Conservation (phyloP, 2,329 filamentous ascomycete species). For the Didymella pomorum region DNA sequence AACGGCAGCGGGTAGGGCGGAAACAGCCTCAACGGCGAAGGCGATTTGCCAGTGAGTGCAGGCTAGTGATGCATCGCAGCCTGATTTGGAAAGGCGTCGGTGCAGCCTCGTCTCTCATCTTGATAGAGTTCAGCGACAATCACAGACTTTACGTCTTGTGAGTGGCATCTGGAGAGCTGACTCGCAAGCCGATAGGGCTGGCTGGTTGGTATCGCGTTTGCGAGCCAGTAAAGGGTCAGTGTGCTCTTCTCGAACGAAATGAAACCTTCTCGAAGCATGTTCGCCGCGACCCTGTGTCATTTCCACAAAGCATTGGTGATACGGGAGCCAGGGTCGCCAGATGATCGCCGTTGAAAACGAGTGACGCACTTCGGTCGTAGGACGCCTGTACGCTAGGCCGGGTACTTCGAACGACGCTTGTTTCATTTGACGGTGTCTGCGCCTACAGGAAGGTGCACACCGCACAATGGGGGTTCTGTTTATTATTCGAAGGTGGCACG, state of each 20-base stretch:
- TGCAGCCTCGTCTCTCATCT: constrained; percentile 9
- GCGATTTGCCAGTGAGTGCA: constrained; percentile 11
- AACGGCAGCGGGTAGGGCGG: constrained; percentile 24
- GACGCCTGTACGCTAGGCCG: constrained; percentile 16
- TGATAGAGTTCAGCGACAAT: constrained; percentile 2
- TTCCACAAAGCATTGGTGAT: constrained; percentile 26
- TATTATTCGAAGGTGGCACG: constrained; percentile 36
- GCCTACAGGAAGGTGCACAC: constrained; percentile 19
- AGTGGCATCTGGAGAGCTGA: constrained; percentile 5
- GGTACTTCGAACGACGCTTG: constrained; percentile 37
- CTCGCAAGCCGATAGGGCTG: constrained; percentile 23
- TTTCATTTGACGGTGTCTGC: constrained; percentile 42
- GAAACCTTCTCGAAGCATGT: constrained; percentile 45
- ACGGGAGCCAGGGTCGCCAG: constrained; percentile 33
- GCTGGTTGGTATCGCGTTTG: not conserved
- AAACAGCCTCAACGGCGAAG: constrained; percentile 22
- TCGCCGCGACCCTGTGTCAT: constrained; percentile 36
- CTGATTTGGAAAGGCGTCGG: constrained; percentile 6
- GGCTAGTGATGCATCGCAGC: constrained; percentile 14
- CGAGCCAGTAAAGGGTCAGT: constrained; percentile 1
- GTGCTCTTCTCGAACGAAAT: constrained; percentile 29
- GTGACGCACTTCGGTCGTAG: constrained; percentile 35
- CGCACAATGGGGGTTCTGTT: constrained; percentile 5
- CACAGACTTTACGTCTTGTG: not conserved
- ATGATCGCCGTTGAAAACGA: constrained; percentile 44